phyloP scores from a whole-genome alignment of 1,284 basidiomycete genomes.

The Ustilago curta region DNA sequence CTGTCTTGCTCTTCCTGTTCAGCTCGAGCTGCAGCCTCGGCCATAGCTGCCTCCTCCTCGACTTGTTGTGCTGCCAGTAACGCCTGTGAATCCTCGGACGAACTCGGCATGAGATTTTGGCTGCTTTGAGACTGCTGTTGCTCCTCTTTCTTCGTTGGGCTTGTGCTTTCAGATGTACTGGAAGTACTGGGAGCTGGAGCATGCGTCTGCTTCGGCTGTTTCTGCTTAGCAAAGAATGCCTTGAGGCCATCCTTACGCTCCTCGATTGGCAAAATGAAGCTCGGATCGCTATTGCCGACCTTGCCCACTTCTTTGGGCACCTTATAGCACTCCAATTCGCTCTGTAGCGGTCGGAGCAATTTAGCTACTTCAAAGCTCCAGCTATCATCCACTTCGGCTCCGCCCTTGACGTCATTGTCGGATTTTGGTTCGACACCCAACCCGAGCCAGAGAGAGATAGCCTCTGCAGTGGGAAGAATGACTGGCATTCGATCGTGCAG shows the following conservation, averaged over 20 bases:
- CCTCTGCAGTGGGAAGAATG: conserved; percentile 77
- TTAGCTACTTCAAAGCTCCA: conserved; percentile 74
- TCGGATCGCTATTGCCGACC: conserved; percentile 83
- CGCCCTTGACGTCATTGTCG: conserved; percentile 22
- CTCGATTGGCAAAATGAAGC: conserved; percentile 83
- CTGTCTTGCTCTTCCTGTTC: conserved; percentile 40
- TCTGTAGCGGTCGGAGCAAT: conserved; percentile 77
- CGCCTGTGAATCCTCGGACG: conserved; percentile 22
- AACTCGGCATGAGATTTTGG: conserved; percentile 21
- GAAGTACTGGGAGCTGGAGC: not conserved
- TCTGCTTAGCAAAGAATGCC: conserved; percentile 79
- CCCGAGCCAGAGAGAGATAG: conserved; percentile 83
- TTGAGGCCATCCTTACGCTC: conserved; percentile 87
- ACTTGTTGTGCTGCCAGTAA: conserved; percentile 28
- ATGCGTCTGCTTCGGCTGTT: conserved; percentile 13
- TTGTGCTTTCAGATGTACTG: not conserved
- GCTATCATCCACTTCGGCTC: conserved; percentile 29
- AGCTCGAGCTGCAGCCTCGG: conserved; percentile 14
- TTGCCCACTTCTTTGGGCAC: conserved; percentile 92
- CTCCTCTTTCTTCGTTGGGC: conserved; percentile 14
- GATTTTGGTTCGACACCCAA: conserved; percentile 67
- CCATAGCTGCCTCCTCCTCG: conserved; percentile 24
- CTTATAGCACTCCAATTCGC: conserved; percentile 81
- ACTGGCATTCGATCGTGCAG: conserved; percentile 91
- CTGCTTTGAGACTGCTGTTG: conserved; percentile 13